Conservation (phyloP, 2,329 filamentous ascomycete genomes). For the Huntiella omanensis region DNA sequence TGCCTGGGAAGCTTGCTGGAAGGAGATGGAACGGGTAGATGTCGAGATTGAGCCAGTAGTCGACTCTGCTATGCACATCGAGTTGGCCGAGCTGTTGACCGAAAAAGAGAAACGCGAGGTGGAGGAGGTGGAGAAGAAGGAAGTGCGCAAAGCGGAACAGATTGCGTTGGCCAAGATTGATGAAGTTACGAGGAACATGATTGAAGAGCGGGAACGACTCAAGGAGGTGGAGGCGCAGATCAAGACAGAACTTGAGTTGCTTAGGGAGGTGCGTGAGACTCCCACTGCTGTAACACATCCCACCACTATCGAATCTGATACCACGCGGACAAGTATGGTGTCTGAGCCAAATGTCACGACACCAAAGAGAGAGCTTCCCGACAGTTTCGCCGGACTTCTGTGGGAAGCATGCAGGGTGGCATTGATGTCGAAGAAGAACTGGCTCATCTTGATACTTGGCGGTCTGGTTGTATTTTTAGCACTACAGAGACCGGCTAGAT, state of each 20-base stretch:
- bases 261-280: neutral
- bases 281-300: neutral
- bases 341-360: too few relatives aligned
- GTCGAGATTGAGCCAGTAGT: conserved; percentile 71
- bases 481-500: conserved; percentile 16
- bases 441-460: conserved; percentile 35
- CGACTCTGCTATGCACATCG: conserved; percentile 35
- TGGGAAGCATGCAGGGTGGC: conserved; percentile 34
- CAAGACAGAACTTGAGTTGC: conserved; percentile 3
- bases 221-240: conserved; percentile 1
- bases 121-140: conserved; percentile 19
- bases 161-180: conserved; percentile 7
- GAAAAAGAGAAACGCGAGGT: conserved; percentile 24
- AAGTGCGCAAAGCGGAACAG: conserved; percentile 14
- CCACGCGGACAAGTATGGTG: too few relatives aligned
- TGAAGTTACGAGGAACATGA: conserved; percentile 2
- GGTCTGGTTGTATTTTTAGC: conserved; percentile 34
- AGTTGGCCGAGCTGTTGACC: conserved; percentile 36
- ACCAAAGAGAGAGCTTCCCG: conserved; percentile 13
- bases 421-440: conserved; percentile 38
- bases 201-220: conserved; percentile 5
- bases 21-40: conserved; percentile 96
- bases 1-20: conserved; percentile 87
- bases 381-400: conserved; percentile 34
- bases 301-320: neutral